Evolutionary conservation across 805 yeast species (phyloP).

Genomic region (Debaryomyces prosopidis): DNA sequence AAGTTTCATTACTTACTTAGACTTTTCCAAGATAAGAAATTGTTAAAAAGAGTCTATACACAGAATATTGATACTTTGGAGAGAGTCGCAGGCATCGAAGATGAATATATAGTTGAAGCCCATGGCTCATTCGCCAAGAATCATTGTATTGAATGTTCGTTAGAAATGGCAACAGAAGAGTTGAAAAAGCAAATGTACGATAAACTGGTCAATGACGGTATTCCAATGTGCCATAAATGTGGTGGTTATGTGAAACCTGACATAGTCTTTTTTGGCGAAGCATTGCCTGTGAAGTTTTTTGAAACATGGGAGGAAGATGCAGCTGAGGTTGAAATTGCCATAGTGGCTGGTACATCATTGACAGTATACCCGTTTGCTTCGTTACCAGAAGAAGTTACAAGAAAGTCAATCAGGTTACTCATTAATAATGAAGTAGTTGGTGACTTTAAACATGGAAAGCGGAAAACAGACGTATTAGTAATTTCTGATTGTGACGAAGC

Average conservation of each 20-base stretch:
- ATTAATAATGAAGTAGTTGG: conserved; percentile 82
- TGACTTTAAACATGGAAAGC: conserved; percentile 48
- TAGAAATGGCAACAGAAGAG: conserved; percentile 48
- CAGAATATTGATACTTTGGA: conserved; percentile 95
- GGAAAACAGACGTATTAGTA: conserved; percentile 61
- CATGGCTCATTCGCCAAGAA: conserved; percentile 90
- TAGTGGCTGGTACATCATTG: conserved; percentile 91
- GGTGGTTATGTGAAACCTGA: conserved; percentile 85
- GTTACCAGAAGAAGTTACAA: conserved; percentile 63
- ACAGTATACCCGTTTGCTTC: conserved; percentile 90
- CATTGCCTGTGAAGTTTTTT: conserved; percentile 71
- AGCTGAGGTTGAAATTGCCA: conserved; percentile 61
- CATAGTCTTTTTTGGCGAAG: conserved; percentile 93
- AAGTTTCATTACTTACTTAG: conserved; percentile 74
- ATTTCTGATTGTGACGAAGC: conserved; percentile 68
- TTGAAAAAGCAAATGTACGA: conserved; percentile 41
- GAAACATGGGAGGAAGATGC: conserved; percentile 61
- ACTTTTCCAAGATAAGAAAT: conserved; percentile 62
- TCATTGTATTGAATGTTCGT: conserved; percentile 77
- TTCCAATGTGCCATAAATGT: conserved; percentile 64
- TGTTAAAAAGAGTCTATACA: conserved; percentile 73
- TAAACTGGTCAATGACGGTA: conserved; percentile 30
- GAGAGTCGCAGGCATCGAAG: conserved; percentile 73
- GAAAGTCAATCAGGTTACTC: conserved; percentile 54
- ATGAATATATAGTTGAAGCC: conserved; percentile 75